Evolutionary conservation across 2,329 filamentous ascomycete species (phyloP).

Genomic region (Fusarium circinatum): DNA sequence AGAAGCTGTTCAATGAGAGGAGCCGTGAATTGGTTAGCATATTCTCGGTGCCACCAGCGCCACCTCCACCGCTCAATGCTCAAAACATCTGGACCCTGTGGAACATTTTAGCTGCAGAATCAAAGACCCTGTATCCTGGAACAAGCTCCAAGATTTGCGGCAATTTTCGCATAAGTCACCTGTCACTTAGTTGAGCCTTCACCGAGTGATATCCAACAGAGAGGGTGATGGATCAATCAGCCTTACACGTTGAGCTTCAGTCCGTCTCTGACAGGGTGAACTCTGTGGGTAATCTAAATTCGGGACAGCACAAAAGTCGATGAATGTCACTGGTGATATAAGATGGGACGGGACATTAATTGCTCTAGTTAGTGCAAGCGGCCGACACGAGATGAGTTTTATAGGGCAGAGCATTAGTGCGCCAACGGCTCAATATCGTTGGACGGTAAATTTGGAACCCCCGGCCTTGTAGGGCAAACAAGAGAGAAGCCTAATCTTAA

Average conservation of each 20-base stretch:
- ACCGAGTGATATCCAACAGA: neutral
- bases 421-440: conserved; percentile 9
- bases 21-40: neutral
- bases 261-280: neutral
- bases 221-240: neutral
- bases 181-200: neutral
- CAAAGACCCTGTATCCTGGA: neutral
- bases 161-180: conserved; percentile 10
- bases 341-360: neutral
- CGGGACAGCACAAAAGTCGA: neutral
- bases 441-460: conserved; percentile 29
- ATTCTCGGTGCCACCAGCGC: neutral
- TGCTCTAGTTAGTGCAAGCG: neutral
- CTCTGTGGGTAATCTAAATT: neutral
- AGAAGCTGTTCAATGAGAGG: neutral
- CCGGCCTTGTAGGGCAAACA: conserved; percentile 20
- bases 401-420: conserved; percentile 22
- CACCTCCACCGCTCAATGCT: conserved; percentile 18
- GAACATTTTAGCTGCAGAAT: conserved; percentile 12
- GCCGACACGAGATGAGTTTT: conserved; percentile 8
- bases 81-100: neutral
- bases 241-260: conserved; percentile 3
- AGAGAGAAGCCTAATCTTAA: conserved; percentile 40
- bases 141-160: neutral
- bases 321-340: conserved; percentile 2